Conservation (phyloP, 2,329 filamentous ascomycete species). For the Sphaerulina populicola region DNA sequence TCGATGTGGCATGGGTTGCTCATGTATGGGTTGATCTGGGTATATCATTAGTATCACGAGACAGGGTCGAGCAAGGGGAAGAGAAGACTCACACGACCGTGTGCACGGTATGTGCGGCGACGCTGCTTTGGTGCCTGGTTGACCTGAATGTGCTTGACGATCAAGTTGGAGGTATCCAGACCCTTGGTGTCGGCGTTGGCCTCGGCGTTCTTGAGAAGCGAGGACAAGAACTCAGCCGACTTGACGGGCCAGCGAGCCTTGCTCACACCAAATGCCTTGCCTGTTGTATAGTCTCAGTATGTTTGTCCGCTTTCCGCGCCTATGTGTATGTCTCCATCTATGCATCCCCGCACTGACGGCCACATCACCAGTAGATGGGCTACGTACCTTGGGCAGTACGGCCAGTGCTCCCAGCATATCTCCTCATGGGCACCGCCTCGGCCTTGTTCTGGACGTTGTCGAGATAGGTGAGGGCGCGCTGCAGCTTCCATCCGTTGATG, state of each 20-base stretch:
- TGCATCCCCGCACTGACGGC: slow-evolving; percentile 34
- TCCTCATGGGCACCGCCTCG: slow-evolving; percentile 96
- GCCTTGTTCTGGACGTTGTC: slow-evolving; percentile 96
- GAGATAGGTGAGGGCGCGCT: slow-evolving; percentile 91
- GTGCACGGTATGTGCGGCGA: slow-evolving; percentile 97
- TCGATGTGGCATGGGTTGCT: slow-evolving; percentile 99
- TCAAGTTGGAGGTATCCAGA: slow-evolving; percentile 90
- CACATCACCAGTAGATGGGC: slow-evolving; percentile 28
- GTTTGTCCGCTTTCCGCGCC: slow-evolving; percentile 11
- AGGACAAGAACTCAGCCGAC: slow-evolving; percentile 96
- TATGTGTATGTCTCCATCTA: slow-evolving; percentile 19
- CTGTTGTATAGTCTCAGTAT: slow-evolving; percentile 45
- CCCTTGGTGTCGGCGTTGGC: slow-evolving; percentile 95
- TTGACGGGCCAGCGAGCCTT: slow-evolving; percentile 98
- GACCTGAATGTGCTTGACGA: slow-evolving; percentile 99
- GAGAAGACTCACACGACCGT: slow-evolving; percentile 82
- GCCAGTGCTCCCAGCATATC: slow-evolving; percentile 92
- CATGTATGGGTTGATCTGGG: slow-evolving; percentile 99
- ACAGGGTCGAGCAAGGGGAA: neutral
- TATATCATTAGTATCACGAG: slow-evolving; percentile 1
- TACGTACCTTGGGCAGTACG: slow-evolving; percentile 94
- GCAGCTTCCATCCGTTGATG: slow-evolving; percentile 98
- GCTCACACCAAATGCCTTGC: slow-evolving; percentile 97
- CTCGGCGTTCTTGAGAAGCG: slow-evolving; percentile 95
- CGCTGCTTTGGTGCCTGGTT: slow-evolving; percentile 99